Base-by-base conservation (phyloP, 2,329 filamentous ascomycete species). In the Aspergillus piperis region DNA sequence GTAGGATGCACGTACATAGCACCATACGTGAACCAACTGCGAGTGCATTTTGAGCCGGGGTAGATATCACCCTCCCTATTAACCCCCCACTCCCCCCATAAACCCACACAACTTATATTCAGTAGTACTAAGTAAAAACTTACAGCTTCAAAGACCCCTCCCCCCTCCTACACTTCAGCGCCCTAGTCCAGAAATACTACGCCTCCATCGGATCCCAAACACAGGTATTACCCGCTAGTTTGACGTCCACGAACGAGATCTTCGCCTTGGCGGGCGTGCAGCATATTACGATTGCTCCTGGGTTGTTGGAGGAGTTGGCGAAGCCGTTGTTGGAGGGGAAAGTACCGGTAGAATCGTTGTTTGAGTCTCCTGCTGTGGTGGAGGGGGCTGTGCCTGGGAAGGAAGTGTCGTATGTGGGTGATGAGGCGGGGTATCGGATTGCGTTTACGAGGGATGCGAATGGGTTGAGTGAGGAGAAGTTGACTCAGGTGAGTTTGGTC, bases 21-120 rank as follows among this genome's bases (percentile, higher is more conserved):
- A 0, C 87, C 87, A 0, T 81, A 88, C 62, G 84, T 89, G 30
- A 88, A 89, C 67, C 86, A 88, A 64, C 75, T 89, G 42, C 83
- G 82, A 63, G 86, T 87, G 5, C 86, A 88, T 66, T 85, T 88
- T 59, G 82, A 85, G 47, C 54, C 65, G 7, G 70, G 67, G 73
- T 74, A 36, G 58, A 3, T n/a, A n/a, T n/a, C 8, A 19, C 23
- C n/a, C n/a, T 38, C 17, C 19, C 15, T 5, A 8, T 8, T 36
- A 32, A 7, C 4, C 15, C 11, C 2, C 10, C 17, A 19, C 17
- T 19, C n/a, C 13, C 30, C 25, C 23, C 3, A n/a, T 11, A 39
- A 32, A 36, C 11, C 32, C 5, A 10, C 15, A 32, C 8, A 36
- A 44, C 51, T 23, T 23, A 61, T 1, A 49, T 7, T 1, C 8